These are phyloP conservation scores for Agroathelia rolfsii DNA, from an alignment of 1,284 basidiomycete species.

Conservation along the genomic window DNA sequence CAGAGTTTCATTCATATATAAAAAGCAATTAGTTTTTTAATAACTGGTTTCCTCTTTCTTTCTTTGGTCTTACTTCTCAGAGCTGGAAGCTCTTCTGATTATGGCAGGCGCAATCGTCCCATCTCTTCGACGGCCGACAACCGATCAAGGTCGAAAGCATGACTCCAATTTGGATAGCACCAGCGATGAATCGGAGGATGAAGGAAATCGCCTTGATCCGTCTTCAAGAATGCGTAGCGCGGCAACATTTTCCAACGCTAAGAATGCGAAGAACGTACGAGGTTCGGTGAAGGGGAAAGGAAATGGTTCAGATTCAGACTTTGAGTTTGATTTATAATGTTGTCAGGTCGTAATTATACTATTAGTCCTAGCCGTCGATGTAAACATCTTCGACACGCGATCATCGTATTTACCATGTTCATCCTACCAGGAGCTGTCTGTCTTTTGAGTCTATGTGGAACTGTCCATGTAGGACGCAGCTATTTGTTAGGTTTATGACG, in stretches of 20 bases:
- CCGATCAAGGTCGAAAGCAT: slow-evolving; percentile 17
- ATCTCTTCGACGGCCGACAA: slow-evolving; percentile 34
- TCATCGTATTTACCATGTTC: too few species aligned
- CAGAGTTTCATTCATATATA: slow-evolving; percentile 3
- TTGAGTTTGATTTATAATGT: slow-evolving; percentile 60
- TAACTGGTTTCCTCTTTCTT: too few species aligned
- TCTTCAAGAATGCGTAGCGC: slow-evolving; percentile 45
- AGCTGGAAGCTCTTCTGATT: slow-evolving; percentile 60
- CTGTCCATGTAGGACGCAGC: too few species aligned
- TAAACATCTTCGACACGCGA: too few species aligned
- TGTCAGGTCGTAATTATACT: too few species aligned
- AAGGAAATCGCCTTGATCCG: slow-evolving; percentile 32
- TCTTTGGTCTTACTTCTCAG: slow-evolving; percentile 26
- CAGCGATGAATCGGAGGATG: slow-evolving; percentile 35
- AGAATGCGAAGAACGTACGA: slow-evolving; percentile 46
- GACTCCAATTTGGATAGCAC: slow-evolving; percentile 23
- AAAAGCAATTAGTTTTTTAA: slow-evolving; percentile 3
- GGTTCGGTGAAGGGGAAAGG: slow-evolving; percentile 31
- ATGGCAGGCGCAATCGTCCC: slow-evolving; percentile 51
- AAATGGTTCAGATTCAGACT: slow-evolving; percentile 59
- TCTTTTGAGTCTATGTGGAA: too few species aligned
- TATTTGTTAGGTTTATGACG: too few species aligned
- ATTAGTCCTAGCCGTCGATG: too few species aligned
- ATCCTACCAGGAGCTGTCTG: too few species aligned
- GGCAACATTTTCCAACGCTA: slow-evolving; percentile 45